phyloP scores from a whole-genome alignment of 75 land plant genomes.

The Picea sitchensis region DNA sequence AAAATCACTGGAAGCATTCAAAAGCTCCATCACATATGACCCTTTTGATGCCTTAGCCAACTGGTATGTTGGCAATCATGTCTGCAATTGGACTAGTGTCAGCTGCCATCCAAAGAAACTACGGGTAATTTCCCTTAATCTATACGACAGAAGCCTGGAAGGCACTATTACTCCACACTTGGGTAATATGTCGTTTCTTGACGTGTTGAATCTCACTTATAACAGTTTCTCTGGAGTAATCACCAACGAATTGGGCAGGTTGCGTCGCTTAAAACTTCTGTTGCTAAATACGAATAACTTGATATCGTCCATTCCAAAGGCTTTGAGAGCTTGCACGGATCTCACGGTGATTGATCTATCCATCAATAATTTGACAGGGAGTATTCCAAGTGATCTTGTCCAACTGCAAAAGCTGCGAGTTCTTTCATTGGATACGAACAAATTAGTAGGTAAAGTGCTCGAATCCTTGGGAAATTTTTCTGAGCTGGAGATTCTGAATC shows the following conservation, averaged over 20 bases:
- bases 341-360: slow-evolving; percentile 8
- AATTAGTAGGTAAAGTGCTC: slow-evolving; percentile 5
- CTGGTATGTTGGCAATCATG: slow-evolving; percentile 28
- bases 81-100: slow-evolving; percentile 60
- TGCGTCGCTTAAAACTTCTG: slow-evolving; percentile 41
- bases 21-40: too few relatives aligned
- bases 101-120: slow-evolving; percentile 20
- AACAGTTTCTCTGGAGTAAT: slow-evolving; percentile 42
- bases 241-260: slow-evolving; percentile 23
- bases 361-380: slow-evolving; percentile 11
- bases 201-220: slow-evolving; percentile 37
- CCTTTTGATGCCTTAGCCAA: too few relatives aligned
- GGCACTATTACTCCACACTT: slow-evolving; percentile 57
- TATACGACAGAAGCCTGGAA: slow-evolving; percentile 23
- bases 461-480: slow-evolving; percentile 9
- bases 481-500: slow-evolving; percentile 8
- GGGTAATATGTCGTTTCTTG: slow-evolving; percentile 30
- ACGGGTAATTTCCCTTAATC: slow-evolving; percentile 30
- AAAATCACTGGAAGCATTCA: too few relatives aligned
- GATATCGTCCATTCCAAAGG: slow-evolving; percentile 53
- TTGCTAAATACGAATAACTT: slow-evolving; percentile 39
- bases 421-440: slow-evolving; percentile 18
- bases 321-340: slow-evolving; percentile 37
- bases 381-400: slow-evolving; percentile 10
- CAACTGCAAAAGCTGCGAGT: neutral